Base-by-base conservation (phyloP, 1,139 yeast genomes). In the Debaryomyces udenii region DNA sequence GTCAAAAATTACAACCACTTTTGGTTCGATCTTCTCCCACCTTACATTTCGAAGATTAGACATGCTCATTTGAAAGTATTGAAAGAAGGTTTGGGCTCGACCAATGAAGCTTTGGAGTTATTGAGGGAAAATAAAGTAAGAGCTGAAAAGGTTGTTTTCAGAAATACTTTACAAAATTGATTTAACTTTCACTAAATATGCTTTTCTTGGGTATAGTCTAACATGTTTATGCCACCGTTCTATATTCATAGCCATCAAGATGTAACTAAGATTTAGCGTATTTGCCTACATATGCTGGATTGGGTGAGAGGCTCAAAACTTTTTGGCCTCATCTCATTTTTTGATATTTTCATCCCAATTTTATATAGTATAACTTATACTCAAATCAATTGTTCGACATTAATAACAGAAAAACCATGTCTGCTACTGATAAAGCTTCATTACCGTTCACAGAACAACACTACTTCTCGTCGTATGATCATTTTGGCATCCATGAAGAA, bases 401-500 rank as follows among this genome's bases (percentile, higher is more conserved):
- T 13, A 15, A 14, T 18, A 37, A 15, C 15, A 23, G 16, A 13
- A 33, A 7, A 11, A 42, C 18, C 23, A 37, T 38, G 43, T 67
- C 72, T 41, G 83, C 82, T 37, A 78, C 83, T n/a, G 81, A 78
- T 55, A 76, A 77, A 54, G 48, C 70, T 40, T 44, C 64, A 35
- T 69, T 84, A 55, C 76, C 86, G 29, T 77, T 78, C 58, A 71
- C 81, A 34, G 97, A 90, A 59, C 93, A 88, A 66, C 98, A 91
- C 62, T 93, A 93, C 70, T 93, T 93, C 70, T 80, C 86, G 38
- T 91, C 98, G 3, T 93, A 93, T 57, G 98, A 93, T 62, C 98
- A 93, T 63, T 91, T 89, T 59, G 97, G 97, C 42, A 94, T 94
- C 59, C 99, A 94, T 61, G 99, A 94, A 68, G 98, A 91, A 65